Base-by-base conservation (phyloP, 495 filamentous ascomycete species). In the Penicillium odoratum region DNA sequence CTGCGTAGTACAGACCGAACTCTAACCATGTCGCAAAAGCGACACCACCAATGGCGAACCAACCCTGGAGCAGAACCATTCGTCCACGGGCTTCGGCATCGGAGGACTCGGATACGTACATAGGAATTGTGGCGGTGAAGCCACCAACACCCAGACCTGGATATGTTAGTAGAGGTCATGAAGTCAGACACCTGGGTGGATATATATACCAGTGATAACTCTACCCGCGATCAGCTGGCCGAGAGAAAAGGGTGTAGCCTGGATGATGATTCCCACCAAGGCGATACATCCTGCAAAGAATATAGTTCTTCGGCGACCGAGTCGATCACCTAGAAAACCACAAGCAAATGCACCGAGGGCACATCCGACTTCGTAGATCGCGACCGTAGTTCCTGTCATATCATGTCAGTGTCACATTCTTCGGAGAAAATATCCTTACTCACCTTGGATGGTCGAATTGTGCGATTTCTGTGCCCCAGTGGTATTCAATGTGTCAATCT, bases 21-120 rank as follows among this genome's bases (percentile, higher is more conserved):
- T 82, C 82, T 26, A 89, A 70, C 86, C 86, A 90, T 64, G 63
- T 60, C 13, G 65, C 77, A 59, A 88, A 63, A 60, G 80, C 81
- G 55, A 88, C 77, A 47, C 87, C 86, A 26, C 80, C 77, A 4
- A 85, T 85, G 52, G 87, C 83, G 56, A 87, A 72, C 34, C 82
- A 72, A 28, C 81, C 85, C 64, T 88, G 82, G 38, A 89, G 80
- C 78, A 88, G 85, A 56, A 89, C 83, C 63, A 89, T 74, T 55
- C 83, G 83, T 25, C 87, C 87, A 59, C 85, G 78, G 34, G 82
- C 75, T 57, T 86, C 82, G 3, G 86, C 77, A 51, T 81, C 82
- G 10, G 82, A 82, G 10, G 81, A 86, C 65, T 90, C 87, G 0
- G 85, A 85, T 53, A 88, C 85, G 79, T 84, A 90, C 25, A 83